Evolutionary conservation across 306 rosid genomes (phyloP).

Genomic region (Phaseolus lunatus): DNA sequence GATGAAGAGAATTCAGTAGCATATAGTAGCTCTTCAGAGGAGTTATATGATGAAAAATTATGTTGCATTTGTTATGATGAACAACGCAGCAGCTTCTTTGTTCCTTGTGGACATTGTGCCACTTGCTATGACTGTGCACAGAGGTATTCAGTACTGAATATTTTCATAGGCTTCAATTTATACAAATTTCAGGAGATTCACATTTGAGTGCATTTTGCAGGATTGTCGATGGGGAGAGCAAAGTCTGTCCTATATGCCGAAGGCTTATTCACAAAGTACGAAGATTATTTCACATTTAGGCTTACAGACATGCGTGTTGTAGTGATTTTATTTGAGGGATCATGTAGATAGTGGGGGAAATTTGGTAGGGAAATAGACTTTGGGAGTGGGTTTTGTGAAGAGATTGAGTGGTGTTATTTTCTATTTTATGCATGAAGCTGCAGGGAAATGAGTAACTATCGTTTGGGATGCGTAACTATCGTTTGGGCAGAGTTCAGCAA

Average conservation of each 20-base stretch:
- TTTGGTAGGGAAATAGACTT: conserved; percentile 31
- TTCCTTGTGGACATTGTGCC: conserved; percentile 86
- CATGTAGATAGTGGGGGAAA: conserved; percentile 22
- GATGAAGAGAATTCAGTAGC: conserved; percentile 57
- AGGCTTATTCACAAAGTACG: conserved; percentile 70
- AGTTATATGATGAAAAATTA: conserved; percentile 71
- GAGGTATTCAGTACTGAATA: conserved; percentile 53
- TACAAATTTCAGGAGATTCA: not conserved
- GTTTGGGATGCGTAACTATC: not conserved
- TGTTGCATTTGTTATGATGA: conserved; percentile 77
- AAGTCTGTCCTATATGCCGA: conserved; percentile 76
- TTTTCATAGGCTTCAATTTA: not conserved
- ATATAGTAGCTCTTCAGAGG: conserved; percentile 66
- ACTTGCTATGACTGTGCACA: conserved; percentile 79
- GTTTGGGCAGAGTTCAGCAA: conserved; percentile 10
- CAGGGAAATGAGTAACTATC: conserved; percentile 9
- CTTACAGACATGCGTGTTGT: conserved; percentile 9
- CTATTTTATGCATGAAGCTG: conserved; percentile 38
- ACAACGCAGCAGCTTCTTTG: conserved; percentile 71
- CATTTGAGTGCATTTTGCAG: conserved; percentile 52
- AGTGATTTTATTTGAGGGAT: conserved; percentile 28
- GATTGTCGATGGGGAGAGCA: conserved; percentile 68
- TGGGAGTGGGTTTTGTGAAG: conserved; percentile 17
- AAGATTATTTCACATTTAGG: conserved; percentile 55
- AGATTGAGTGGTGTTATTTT: not conserved